Evolutionary conservation across 1,284 basidiomycete genomes (phyloP), one percentile per base, ranked within the genome.

Genomic region (Rhodotorula sp.): DNA sequence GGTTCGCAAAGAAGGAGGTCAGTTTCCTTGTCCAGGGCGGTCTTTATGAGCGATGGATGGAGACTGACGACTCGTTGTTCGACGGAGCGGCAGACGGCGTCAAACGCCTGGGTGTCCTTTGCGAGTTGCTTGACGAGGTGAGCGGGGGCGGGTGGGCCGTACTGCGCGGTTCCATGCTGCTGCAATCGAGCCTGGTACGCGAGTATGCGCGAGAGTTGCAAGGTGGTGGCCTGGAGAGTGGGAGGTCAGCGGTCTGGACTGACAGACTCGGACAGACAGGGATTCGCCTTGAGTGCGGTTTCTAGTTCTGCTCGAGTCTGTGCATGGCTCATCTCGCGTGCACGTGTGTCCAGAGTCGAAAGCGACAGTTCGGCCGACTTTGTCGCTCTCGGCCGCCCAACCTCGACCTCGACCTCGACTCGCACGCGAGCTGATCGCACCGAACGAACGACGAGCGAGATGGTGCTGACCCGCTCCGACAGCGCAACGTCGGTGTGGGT

Each of bases 131-230:
- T 12, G 3, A 34, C 8, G 8, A 51, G n/a, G 15, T 65, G 20
- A 3, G 29, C 21, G 0, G 64, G 51, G 0, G 56, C 20, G 0
- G n/a, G 18, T 1, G n/a, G 47, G 14, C 58, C 64, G 16, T 68
- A 72, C 7, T 63, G 48, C 0, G 61, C n/a, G 0, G 59, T 64
- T 4, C 67, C 64, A 0, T 63, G 57, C 14, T 59, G 57, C 15
- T 68, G 64, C 18, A 72, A n/a, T 4, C 62, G 61, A 0, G 64
- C 56, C 39, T 64, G 64, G 58, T 68, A 69, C 14, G 70, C 70
- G 60, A 72, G 61, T 47, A 72, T 62, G 57, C 57, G 67, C 18
- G 70, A 67, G 18, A 72, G 61, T 6, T 66, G 43, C n/a, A 62
- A 29, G 23, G 62, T 64, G 15, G 67, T 72, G 1, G 67, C 48